Evolutionary conservation across 129 eudicot genomes (phyloP).

Genomic region (Flaveria trinervia): DNA sequence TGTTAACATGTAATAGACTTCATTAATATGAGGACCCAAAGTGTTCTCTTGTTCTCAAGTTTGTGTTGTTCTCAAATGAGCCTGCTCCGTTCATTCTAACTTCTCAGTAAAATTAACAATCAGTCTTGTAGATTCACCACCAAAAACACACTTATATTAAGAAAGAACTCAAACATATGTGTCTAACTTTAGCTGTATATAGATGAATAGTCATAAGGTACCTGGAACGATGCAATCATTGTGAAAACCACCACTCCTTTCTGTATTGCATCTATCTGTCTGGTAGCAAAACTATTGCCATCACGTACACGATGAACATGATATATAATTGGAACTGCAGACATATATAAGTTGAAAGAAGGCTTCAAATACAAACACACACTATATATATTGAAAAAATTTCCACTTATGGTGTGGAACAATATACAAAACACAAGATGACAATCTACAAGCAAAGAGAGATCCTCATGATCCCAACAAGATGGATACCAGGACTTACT

Average conservation of each 20-base stretch:
- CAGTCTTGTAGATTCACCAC: neutral
- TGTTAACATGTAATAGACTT: neutral
- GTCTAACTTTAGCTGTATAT: constrained; percentile 9
- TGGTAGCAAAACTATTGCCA: constrained; percentile 93
- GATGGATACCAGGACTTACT: constrained; percentile 49
- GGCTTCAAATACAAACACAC: neutral
- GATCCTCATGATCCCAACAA: constrained; percentile 12
- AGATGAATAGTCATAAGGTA: constrained; percentile 13
- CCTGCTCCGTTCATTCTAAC: neutral
- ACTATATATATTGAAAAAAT: neutral
- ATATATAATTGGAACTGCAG: constrained; percentile 83
- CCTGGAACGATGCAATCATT: constrained; percentile 89
- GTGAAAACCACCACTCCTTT: constrained; percentile 84
- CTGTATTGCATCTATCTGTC: constrained; percentile 84
- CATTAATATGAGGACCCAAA: neutral
- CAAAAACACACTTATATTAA: neutral
- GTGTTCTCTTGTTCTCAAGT: neutral
- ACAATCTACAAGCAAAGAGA: neutral
- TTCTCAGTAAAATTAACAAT: constrained; percentile 5
- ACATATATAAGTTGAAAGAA: neutral
- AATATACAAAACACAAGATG: neutral
- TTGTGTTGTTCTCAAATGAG: neutral
- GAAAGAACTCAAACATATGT: neutral
- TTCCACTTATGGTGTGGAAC: neutral
- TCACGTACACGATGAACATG: constrained; percentile 84